Conservation (phyloP, 2,329 filamentous ascomycete species). For the Fusarium sp. region DNA sequence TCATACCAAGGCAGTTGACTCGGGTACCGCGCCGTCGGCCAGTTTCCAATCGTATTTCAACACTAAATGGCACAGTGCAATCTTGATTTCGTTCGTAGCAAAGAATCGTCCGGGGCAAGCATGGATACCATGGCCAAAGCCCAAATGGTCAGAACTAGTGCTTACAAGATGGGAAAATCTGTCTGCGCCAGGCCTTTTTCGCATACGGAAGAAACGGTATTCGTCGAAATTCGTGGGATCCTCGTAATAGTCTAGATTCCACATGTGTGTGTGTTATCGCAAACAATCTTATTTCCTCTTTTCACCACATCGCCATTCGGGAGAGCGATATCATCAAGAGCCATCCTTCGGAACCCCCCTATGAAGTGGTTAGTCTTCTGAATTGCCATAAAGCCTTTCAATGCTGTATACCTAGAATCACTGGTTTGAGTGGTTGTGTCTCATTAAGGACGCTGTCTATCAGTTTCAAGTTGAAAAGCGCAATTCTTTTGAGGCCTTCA, state of each 20-base stretch:
- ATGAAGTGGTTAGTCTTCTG: neutral
- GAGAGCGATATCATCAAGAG: conserved; percentile 3
- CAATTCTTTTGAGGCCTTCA: conserved; percentile 61
- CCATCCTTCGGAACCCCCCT: neutral
- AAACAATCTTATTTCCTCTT: conserved; percentile 21
- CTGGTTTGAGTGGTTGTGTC: conserved; percentile 63
- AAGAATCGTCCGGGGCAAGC: conserved; percentile 70
- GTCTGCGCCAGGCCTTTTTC: conserved; percentile 55
- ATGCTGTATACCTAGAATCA: conserved; percentile 56
- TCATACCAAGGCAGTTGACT: neutral
- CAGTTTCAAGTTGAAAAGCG: conserved; percentile 61
- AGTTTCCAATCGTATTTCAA: conserved; percentile 62
- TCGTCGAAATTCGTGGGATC: conserved; percentile 58
- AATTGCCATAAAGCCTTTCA: no score
- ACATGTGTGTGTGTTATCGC: neutral
- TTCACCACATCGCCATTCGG: conserved; percentile 24
- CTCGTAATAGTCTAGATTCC: neutral
- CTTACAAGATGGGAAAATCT: conserved; percentile 61
- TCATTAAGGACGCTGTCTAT: conserved; percentile 68
- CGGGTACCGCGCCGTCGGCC: neutral
- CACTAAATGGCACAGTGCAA: conserved; percentile 64
- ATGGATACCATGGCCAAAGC: conserved; percentile 70
- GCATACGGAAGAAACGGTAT: conserved; percentile 61
- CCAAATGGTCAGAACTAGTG: conserved; percentile 63
- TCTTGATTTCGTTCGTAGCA: conserved; percentile 67